These are phyloP conservation scores for Rhodamnia argentea DNA, from an alignment of 345 rosid species.

Conservation along the genomic window DNA sequence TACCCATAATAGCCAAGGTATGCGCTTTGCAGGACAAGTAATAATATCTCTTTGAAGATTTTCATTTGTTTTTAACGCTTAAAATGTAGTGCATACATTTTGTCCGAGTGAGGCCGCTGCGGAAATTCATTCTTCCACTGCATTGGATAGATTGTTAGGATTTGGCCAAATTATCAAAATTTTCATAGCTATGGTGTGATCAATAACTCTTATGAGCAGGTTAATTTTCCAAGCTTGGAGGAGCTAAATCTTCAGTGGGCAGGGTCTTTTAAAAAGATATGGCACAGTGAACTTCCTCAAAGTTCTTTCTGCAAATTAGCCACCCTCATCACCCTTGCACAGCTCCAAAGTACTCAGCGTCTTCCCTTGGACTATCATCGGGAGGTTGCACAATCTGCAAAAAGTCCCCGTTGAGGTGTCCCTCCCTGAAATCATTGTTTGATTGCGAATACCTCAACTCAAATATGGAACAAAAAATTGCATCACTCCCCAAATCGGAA, in stretches of 20 bases:
- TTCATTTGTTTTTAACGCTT: not conserved
- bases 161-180: not conserved
- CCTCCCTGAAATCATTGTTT: not conserved
- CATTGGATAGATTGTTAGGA: not conserved
- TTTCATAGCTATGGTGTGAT: fast-evolving
- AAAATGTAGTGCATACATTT: not conserved
- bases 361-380: not conserved
- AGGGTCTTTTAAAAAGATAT: not conserved
- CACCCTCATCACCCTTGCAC: fast-evolving
- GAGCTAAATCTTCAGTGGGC: fast-evolving
- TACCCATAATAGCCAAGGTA: not conserved
- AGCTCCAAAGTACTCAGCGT: not conserved
- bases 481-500: not conserved
- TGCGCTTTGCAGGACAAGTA: fast-evolving
- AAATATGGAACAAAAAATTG: not conserved
- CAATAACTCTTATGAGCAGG: not conserved
- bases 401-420: fast-evolving
- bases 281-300: fast-evolving
- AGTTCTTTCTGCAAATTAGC: not conserved
- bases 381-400: not conserved
- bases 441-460: no score
- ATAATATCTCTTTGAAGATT: not conserved
- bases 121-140: not conserved
- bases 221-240: not conserved
- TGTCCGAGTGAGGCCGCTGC: not conserved